Conservation (phyloP, 2,329 filamentous ascomycete species). For the Elsinoe ampelina region DNA sequence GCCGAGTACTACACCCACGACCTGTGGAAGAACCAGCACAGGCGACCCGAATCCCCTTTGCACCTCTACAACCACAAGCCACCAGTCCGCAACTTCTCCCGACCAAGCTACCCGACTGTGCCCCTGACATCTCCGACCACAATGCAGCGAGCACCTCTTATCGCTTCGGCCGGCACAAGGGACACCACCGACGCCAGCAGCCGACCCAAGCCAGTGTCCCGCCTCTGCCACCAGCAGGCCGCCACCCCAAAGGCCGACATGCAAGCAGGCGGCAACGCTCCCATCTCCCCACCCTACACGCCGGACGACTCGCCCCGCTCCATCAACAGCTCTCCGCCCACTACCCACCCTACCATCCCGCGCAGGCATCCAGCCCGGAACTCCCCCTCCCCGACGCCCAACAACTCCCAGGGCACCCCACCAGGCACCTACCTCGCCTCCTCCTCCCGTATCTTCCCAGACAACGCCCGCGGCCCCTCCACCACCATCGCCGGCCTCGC, state of each 20-base stretch:
- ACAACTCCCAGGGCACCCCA: background rate
- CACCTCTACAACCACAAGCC: background rate
- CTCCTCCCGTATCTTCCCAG: background rate
- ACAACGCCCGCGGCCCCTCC: background rate
- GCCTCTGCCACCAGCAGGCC: too few relatives aligned
- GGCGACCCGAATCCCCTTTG: background rate
- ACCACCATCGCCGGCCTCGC: background rate
- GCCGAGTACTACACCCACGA: background rate
- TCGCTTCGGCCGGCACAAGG: background rate
- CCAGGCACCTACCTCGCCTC: too few relatives aligned
- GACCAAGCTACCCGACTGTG: background rate
- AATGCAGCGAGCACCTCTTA: background rate
- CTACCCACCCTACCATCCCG: background rate
- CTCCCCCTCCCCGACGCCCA: background rate
- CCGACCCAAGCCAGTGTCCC: background rate
- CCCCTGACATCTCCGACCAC: background rate
- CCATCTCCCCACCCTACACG: background rate
- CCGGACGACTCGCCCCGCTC: background rate
- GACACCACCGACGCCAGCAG: background rate
- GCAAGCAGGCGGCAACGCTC: too few relatives aligned
- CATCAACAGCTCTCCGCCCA: background rate
- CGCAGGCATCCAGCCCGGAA: background rate
- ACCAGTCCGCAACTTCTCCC: constrained; percentile 4
- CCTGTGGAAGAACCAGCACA: background rate
- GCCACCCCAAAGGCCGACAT: too few relatives aligned